A percentile compares a stretch with the other conserved stretches of the same genome.
Conservation (phyloP, 2,329 filamentous ascomycete species). For the Aspergillus jensenii region DNA sequence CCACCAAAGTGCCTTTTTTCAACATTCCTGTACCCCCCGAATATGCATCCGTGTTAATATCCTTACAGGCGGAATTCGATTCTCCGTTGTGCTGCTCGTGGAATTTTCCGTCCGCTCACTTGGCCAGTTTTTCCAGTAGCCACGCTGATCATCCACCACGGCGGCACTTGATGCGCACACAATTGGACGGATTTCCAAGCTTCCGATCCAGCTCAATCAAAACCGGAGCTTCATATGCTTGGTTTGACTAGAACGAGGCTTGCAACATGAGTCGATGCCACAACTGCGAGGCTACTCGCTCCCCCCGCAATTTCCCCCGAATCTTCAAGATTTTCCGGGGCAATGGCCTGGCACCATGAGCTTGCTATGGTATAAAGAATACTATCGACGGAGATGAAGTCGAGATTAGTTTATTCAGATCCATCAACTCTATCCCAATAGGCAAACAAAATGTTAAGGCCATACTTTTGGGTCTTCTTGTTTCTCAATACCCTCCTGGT, state of each 20-base stretch:
- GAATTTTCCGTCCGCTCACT: conserved; percentile 23
- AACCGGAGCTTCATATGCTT: conserved; percentile 9
- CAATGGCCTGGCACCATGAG: background rate
- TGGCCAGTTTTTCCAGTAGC: background rate
- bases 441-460: conserved; percentile 3
- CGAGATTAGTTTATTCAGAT: background rate
- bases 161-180: background rate
- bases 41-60: background rate
- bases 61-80: conserved; percentile 22
- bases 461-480: conserved; percentile 11
- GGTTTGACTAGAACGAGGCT: conserved; percentile 4
- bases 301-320: conserved; percentile 17
- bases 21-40: background rate
- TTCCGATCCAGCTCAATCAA: background rate
- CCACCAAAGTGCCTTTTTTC: background rate
- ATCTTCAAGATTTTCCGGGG: conserved; percentile 11
- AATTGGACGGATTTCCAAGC: conserved; percentile 1
- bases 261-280: background rate
- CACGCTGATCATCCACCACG: conserved; percentile 1
- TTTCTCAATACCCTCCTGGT: conserved; percentile 10
- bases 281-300: background rate
- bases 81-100: conserved; percentile 14
- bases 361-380: conserved; percentile 4
- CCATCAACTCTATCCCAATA: background rate
- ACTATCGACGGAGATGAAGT: background rate